Evolutionary conservation across 2,329 filamentous ascomycete species (phyloP), one percentile per base, ranked within the genome.

Genomic region (Neoarthrinium moseri): DNA sequence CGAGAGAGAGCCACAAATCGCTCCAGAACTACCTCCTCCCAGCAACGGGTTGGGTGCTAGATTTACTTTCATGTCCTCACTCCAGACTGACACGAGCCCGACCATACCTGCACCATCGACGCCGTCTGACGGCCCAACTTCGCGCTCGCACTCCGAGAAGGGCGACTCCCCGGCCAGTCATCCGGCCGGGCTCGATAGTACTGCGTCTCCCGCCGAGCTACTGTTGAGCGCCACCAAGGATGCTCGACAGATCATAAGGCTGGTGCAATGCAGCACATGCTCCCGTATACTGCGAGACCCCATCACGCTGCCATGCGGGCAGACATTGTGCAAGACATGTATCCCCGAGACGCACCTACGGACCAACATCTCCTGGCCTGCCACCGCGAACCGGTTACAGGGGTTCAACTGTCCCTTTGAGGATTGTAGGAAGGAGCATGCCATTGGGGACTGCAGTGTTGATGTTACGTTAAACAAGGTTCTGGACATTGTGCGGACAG

Each of bases 231-330:
- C 78, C 24, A 68, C 74, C 53, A 67, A 71, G 51, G 74, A 84
- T 61, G 78, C 81, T 15, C 76, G 87, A 52, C 71, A 79, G 47
- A 72, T 91, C 45, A 75, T 95, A 50, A 84, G 84, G 34, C 71
- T 94, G 32, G 76, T 94, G 43, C 89, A 95, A 67, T 96, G 91
- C 62, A 77, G 77, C 10, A 70, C 78, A 51, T 96, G 91, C 64
- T 88, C 84, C 4, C 72, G 71, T 34, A 84, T 86, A 1, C 71
- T 94, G 23, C 73, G 69, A 36, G 74, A 81, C 7, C 88, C 91
- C 5, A 75, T 90, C 46, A 87, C 87, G 0, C 71, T 96, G 4
- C 90, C 91, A 5, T 96, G 91, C 62, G 90, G 91, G 22, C 81
- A 86, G 59, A 85, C 84, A 10, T 66, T 95, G 10, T 96, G 91